Conservation (phyloP, 441 rosid genomes). For the Aleurites moluccanus region DNA sequence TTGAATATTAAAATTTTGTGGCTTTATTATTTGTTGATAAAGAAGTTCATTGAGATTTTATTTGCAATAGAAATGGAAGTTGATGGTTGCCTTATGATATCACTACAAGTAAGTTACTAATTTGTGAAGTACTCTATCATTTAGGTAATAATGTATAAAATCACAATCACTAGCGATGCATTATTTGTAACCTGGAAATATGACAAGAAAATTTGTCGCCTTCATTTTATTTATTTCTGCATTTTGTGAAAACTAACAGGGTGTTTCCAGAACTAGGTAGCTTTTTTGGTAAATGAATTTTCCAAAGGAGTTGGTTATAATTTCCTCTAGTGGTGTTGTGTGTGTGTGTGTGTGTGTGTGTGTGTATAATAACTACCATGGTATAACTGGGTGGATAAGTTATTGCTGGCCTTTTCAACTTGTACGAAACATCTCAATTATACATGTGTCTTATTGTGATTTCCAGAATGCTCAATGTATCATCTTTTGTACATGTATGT, state of each 20-base stretch:
- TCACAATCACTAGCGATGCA: not conserved
- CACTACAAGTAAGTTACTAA: not conserved
- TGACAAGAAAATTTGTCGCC: not conserved
- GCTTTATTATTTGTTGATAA: too few relatives aligned
- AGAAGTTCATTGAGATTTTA: too few relatives aligned
- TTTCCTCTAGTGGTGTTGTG: not conserved
- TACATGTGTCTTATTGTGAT: not conserved
- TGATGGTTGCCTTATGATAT: not conserved
- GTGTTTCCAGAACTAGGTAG: not conserved
- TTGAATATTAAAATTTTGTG: too few relatives aligned
- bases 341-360: too few relatives aligned
- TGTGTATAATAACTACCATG: too few relatives aligned
- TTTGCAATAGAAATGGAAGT: not conserved
- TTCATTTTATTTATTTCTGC: too few relatives aligned
- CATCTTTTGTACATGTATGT: not conserved
- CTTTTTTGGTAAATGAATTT: not conserved
- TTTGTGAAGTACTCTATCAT: too few relatives aligned
- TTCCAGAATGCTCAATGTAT: not conserved
- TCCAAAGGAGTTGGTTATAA: not conserved
- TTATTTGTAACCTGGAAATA: not conserved
- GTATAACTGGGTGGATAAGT: not conserved
- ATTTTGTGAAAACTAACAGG: not conserved
- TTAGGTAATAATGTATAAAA: too few relatives aligned
- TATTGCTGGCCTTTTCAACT: not conserved
- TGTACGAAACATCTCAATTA: not conserved